A percentile compares a stretch with the other conserved stretches of the same genome.
These are phyloP conservation scores for Cetradonia linearis DNA, from an alignment of 495 filamentous ascomycete species.

Conservation along the genomic window DNA sequence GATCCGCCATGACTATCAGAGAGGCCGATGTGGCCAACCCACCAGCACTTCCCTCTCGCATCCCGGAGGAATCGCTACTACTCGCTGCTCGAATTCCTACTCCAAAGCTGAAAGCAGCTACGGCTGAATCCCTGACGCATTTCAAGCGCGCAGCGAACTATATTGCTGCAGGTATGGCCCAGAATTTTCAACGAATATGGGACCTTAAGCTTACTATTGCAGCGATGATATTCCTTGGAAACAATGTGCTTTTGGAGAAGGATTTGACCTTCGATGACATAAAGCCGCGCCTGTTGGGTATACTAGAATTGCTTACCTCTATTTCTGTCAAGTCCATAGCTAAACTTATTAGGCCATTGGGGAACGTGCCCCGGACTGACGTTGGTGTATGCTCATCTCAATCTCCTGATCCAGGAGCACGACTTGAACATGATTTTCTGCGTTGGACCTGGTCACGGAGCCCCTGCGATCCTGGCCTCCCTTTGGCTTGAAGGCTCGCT, in stretches of 20 bases:
- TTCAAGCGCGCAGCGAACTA: constrained; percentile 57
- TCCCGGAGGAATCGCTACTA: background rate
- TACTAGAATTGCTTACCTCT: no score
- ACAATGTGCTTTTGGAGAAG: constrained; percentile 48
- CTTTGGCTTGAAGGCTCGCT: constrained; percentile 65
- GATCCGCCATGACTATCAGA: background rate
- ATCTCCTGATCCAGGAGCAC: constrained; percentile 51
- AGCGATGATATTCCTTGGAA: constrained; percentile 63
- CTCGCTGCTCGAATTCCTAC: background rate
- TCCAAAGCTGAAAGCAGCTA: constrained; percentile 29
- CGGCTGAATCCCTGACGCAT: constrained; percentile 38
- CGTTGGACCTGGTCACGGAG: constrained; percentile 64
- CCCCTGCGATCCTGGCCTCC: constrained; percentile 54
- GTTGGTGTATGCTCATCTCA: constrained; percentile 62
- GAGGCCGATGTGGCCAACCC: background rate
- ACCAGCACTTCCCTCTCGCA: background rate
- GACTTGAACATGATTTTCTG: constrained; percentile 53
- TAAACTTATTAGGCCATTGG: no score
- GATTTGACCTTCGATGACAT: constrained; percentile 48
- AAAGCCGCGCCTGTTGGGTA: constrained; percentile 52
- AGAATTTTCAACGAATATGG: no score
- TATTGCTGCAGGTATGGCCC: constrained; percentile 56
- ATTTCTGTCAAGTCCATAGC: no score
- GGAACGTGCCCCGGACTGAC: constrained; percentile 65
- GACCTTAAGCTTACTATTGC: no score